Evolutionary conservation across 2,329 filamentous ascomycete genomes (phyloP), one percentile per base, ranked within the genome.

Genomic region (Cladosporium cucumerinum): DNA sequence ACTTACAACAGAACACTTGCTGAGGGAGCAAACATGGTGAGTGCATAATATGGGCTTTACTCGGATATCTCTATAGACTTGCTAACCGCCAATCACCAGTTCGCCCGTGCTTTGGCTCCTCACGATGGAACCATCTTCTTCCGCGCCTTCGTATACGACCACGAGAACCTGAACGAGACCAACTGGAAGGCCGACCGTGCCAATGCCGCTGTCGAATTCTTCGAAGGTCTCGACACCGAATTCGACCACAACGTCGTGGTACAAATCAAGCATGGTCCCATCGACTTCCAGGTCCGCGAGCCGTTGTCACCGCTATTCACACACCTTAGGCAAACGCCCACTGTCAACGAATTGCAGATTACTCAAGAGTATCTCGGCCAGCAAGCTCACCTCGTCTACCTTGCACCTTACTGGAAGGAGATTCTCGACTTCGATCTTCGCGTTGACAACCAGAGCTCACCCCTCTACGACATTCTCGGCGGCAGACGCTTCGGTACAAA

Each of bases 241-340:
- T 91, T 91, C 64, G 86, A 88, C 25, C 85, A 88, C 54, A 91
- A 91, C 55, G 88, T 91, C 0, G 81, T 91, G 0, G 81, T 91
- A 2, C 89, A 92, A 72, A 87, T 91, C 75, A 92, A 91, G 75
- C 90, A 88, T 67, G 89, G 89, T 3, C 88, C 89, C 0, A 91
- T 91, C 66, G 89, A 91, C 72, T 91, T 91, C 74, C 89, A 91
- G 70, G 86, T 90, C 12, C 84, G 89, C 39, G 89, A 91, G 73
- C 86, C 89, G 1, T 76, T 82, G 1, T 89, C 85, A 4, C 88
- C 89, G 0, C 76, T 92, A 0, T 90, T 91, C 67, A 82, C 80
- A 6, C 80, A 83, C 54, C 70, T 85, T 7, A 73, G 70, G 48
- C 73, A 82, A 4, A 84, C 82, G 0, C 81, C 74, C 54, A 77